Percentiles rank a stretch among this genome's conserved stretches.
Evolutionary conservation across 441 rosid genomes (phyloP).

Genomic region (Brassica hybrid): DNA sequence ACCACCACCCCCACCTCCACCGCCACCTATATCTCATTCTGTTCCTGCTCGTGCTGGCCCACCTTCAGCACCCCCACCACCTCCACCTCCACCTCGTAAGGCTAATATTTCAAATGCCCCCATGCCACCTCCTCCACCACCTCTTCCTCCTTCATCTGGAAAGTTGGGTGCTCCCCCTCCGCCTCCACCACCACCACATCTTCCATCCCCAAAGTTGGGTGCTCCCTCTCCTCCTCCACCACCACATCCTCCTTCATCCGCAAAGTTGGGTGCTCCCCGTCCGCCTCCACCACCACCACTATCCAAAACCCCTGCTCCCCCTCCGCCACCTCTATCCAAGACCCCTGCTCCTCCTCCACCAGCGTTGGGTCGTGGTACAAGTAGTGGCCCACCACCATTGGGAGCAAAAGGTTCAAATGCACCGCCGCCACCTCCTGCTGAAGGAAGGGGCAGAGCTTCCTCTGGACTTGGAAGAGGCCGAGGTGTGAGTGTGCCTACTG

Average conservation of each 20-base stretch:
- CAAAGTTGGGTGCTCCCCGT: slow-evolving; percentile 7
- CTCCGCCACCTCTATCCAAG: slow-evolving; percentile 31
- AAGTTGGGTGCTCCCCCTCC: slow-evolving; percentile 37
- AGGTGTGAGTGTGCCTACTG: slow-evolving; percentile 49
- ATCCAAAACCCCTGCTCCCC: slow-evolving; percentile 36
- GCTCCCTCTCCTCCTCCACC: slow-evolving; percentile 44
- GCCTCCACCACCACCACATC: slow-evolving; percentile 45
- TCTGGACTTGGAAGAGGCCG: slow-evolving; percentile 70
- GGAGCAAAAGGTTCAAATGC: slow-evolving; percentile 60
- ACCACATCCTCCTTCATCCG: not conserved
- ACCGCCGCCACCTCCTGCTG: slow-evolving; percentile 77
- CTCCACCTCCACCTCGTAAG: slow-evolving; percentile 34
- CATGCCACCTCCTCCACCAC: slow-evolving; percentile 41
- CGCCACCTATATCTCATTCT: slow-evolving; percentile 27
- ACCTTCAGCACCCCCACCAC: slow-evolving; percentile 41
- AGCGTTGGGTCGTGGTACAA: slow-evolving; percentile 42
- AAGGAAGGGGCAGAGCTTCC: slow-evolving; percentile 65
- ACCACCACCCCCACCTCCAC: slow-evolving; percentile 44
- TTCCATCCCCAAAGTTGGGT: slow-evolving; percentile 6
- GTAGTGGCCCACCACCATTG: slow-evolving; percentile 52
- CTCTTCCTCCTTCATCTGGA: slow-evolving; percentile 9
- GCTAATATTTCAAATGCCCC: slow-evolving; percentile 38
- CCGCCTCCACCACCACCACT: slow-evolving; percentile 36
- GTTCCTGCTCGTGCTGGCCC: slow-evolving; percentile 27
- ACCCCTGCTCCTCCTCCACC: slow-evolving; percentile 61